Conservation (phyloP, 352 stramenopile genomes). For the Lagenidium giganteum region DNA sequence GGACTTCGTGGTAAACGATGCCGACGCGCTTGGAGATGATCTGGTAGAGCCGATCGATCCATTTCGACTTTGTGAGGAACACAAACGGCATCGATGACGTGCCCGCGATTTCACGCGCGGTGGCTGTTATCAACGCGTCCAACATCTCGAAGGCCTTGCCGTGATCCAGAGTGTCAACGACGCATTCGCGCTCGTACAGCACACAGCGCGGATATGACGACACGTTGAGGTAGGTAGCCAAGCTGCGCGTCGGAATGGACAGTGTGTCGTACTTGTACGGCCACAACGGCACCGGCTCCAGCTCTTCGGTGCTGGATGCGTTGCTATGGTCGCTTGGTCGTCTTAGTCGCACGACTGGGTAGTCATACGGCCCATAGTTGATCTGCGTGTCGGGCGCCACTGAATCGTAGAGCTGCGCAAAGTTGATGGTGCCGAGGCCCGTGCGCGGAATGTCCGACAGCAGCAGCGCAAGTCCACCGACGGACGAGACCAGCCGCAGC, state of each 20-base stretch:
- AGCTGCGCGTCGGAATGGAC: constrained; percentile 22
- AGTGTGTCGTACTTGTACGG: constrained; percentile 33
- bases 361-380: constrained; percentile 42
- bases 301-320: neutral
- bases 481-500: too few species aligned
- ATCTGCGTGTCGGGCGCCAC: constrained; percentile 22
- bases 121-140: constrained; percentile 1
- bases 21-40: constrained; percentile 3
- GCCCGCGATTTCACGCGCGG: too few species aligned
- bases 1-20: too few species aligned
- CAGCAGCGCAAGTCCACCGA: too few species aligned
- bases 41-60: constrained; percentile 13
- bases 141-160: constrained; percentile 10
- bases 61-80: constrained; percentile 10
- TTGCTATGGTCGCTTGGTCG: neutral
- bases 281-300: constrained; percentile 19
- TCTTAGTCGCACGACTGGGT: constrained; percentile 30
- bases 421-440: constrained; percentile 22
- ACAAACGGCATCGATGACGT: constrained; percentile 1
- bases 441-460: constrained; percentile 57
- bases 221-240: constrained; percentile 21
- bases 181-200: too few species aligned
- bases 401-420: constrained; percentile 19
- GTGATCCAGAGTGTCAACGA: neutral
- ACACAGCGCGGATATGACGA: too few species aligned